These are phyloP conservation scores for Bretschneidera sinensis DNA, from an alignment of 345 rosid species.

Conservation along the genomic window DNA sequence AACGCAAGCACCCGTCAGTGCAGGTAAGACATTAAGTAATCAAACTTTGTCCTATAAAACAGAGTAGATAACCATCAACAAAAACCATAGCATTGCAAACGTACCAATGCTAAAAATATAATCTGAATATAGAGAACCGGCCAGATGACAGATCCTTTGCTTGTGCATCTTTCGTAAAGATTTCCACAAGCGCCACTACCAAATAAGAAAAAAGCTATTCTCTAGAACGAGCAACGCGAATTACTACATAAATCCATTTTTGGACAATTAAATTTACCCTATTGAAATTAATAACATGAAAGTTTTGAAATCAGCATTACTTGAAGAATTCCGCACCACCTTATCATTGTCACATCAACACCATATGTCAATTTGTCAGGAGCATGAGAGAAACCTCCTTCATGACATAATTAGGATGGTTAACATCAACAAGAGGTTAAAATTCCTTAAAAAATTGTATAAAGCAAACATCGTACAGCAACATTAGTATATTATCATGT, in stretches of 20 bases:
- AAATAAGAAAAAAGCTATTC: constrained; percentile 87
- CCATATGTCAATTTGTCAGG: constrained; percentile 74
- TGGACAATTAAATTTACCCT: neutral
- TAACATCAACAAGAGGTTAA: neutral
- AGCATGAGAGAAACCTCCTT: constrained; percentile 90
- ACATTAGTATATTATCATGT: too few species aligned
- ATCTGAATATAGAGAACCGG: constrained; percentile 45
- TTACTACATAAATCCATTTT: neutral
- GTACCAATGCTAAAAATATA: constrained; percentile 71
- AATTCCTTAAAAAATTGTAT: neutral
- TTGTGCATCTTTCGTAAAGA: constrained; percentile 39
- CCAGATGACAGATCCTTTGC: constrained; percentile 29
- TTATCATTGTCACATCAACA: constrained; percentile 65
- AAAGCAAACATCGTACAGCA: too few species aligned
- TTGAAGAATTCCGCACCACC: constrained; percentile 94
- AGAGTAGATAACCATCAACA: neutral
- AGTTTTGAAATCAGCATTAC: constrained; percentile 20
- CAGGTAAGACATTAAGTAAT: constrained; percentile 13
- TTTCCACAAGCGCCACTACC: constrained; percentile 59
- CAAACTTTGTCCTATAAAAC: neutral
- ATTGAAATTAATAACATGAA: neutral
- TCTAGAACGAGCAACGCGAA: constrained; percentile 32
- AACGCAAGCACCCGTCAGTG: constrained; percentile 53
- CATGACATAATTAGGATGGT: constrained; percentile 15
- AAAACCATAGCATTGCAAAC: constrained; percentile 1